Evolutionary conservation across 23 red algal genomes (phyloP), one percentile per base, ranked within the genome.

Genomic region (Rhodosorus marinus): DNA sequence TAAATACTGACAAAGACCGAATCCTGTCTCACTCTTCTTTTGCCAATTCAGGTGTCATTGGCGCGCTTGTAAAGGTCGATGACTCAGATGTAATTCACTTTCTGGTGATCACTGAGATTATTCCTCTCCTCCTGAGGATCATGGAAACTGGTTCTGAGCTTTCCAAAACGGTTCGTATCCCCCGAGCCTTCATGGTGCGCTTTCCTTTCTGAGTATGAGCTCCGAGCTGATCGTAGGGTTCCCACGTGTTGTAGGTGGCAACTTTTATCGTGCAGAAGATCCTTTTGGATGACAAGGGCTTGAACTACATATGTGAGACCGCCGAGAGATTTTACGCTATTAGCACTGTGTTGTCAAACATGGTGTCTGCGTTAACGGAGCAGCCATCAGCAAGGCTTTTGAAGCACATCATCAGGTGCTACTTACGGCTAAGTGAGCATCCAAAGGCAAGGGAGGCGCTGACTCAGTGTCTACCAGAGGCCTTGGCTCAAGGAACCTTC

Each of bases 231-330:
- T n/a, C n/a, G n/a, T n/a, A n/a, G n/a, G n/a, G n/a, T n/a, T n/a
- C n/a, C n/a, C n/a, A n/a, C n/a, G n/a, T n/a, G n/a, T n/a, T n/a
- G n/a, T n/a, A n/a, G n/a, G n/a, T 98, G n/a, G 90, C 90, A 2
- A 98, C 90, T 0, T 98, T 98, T 60, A 85, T 98, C 55, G 74
- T 98, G 28, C 90, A 98, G 49, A 98, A 98, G 49, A 86, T 98
- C 23, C 52, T 98, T n/a, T 31, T 98, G 6, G 90, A 98, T 47
- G 79, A 85, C 59, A 81, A 53, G 70, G 90, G 90, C 31, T 55
- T 98, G 42, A 51, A 52, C n/a, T 98, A 98, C 32, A 82, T 98
- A 31, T 98, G 90, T 74, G 75, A 72, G 8, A 85, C 90, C 35
- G 78, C 90, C 0, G 90, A 98, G 51, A 42, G 90, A 47, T 98